Base-by-base conservation (phyloP, 352 stramenopile species). In the Elongisporangium senticosum region DNA sequence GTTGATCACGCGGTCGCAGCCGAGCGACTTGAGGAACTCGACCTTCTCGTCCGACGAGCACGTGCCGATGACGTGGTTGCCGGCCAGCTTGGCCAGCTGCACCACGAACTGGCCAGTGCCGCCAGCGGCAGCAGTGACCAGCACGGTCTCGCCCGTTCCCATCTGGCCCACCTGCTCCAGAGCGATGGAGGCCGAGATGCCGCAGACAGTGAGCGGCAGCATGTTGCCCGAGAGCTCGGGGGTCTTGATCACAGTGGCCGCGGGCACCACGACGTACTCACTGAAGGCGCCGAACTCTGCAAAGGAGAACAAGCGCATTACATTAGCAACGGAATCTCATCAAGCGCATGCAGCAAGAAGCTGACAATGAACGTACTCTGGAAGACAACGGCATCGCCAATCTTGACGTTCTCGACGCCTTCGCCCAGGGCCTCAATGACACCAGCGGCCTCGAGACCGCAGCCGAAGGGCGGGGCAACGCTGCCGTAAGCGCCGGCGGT, bases 21-120 rank as follows among this genome's bases (percentile, higher is more conserved):
- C 87, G 14, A 89, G 66, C 24, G 62, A 71, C 57, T 74, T 73
- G 53, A 96, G 73, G 56, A 94, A 79, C n/a, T 84, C 83, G 20
- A 73, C 87, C 69, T 96, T 97, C 47, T 91, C 89, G 11, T 85
- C 71, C 55, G 79, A 93, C 69, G 84, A 94, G 60, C 83, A 84
- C 20, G 80, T 93, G 57, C 75, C 75, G 57, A 96, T 90, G 19
- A 91, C 81, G 56, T 87, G 71, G 69, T 89, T 89, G 26, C 82
- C 83, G 1, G 90, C 69, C 2, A 88, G 83, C 52, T 92, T 93
- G 47, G 86, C 87, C 51, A 97, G 65, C 63, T 96, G 88, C 55
- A 96, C 70, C 48, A 79, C 87, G 39, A 93, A 87, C 23, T 93
- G 67, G n/a, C 86, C 86, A 17, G 83, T 95, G 23, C 83, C 88